A percentile compares a stretch with the other conserved stretches of the same genome.
Evolutionary conservation across 352 stramenopile genomes (phyloP).

Genomic region (Phytophthora syringae): DNA sequence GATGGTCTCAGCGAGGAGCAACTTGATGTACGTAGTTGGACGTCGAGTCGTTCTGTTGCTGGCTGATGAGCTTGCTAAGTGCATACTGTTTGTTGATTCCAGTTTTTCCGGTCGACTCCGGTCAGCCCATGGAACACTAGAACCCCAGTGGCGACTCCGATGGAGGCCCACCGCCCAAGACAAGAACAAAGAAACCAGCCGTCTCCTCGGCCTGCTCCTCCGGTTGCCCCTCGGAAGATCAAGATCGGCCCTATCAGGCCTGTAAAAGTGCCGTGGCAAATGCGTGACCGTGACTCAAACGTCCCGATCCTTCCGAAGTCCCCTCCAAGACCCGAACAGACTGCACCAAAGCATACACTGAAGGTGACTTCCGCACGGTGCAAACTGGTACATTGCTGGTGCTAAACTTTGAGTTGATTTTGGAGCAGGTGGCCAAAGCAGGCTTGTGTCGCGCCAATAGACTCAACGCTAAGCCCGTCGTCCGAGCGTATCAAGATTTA

Average conservation of each 20-base stretch:
- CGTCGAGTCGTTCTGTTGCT: background rate
- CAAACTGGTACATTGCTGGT: background rate
- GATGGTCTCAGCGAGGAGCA: conserved; percentile 13
- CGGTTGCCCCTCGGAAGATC: conserved; percentile 20
- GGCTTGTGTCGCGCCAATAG: conserved; percentile 17
- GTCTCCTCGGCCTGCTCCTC: conserved; percentile 10
- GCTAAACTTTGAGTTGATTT: background rate
- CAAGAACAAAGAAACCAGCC: conserved; percentile 16
- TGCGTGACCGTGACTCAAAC: background rate
- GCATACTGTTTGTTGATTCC: background rate
- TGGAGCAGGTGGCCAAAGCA: conserved; percentile 25
- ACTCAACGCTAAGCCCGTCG: conserved; percentile 49
- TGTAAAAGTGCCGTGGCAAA: conserved; percentile 27
- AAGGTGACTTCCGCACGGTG: conserved; percentile 11
- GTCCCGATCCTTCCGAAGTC: conserved; percentile 14
- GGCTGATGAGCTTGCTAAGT: background rate
- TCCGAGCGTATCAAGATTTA: conserved; percentile 59
- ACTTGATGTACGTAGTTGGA: conserved; percentile 16
- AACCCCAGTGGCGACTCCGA: conserved; percentile 26
- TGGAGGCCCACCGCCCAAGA: conserved; percentile 14
- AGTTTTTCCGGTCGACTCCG: conserved; percentile 18
- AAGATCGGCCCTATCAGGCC: conserved; percentile 28
- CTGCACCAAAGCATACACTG: conserved; percentile 12
- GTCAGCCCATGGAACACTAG: conserved; percentile 30
- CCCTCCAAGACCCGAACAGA: background rate